Conservation (phyloP, 805 yeast genomes). For the Candida cerambycidarum region DNA sequence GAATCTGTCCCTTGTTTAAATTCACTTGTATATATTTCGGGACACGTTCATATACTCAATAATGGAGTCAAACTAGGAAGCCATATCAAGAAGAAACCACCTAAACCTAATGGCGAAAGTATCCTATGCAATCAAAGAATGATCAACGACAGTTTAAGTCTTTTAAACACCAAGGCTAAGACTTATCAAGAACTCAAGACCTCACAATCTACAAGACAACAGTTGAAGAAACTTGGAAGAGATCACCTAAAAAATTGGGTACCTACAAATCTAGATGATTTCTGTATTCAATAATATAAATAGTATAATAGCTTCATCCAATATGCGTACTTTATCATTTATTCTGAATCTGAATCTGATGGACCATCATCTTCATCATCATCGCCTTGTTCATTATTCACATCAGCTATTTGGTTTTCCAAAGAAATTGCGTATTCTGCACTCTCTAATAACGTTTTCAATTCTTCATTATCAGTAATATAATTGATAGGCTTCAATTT, state of each 20-base stretch:
- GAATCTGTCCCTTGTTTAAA: conserved; percentile 28
- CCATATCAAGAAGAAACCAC: conserved; percentile 42
- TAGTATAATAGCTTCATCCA: neutral
- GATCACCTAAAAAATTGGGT: conserved; percentile 47
- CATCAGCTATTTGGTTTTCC: conserved; percentile 33
- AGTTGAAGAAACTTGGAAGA: conserved; percentile 27
- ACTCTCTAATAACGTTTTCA: conserved; percentile 66
- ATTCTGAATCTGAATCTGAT: conserved; percentile 33
- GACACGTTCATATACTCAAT: conserved; percentile 41
- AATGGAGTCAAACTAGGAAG: conserved; percentile 66
- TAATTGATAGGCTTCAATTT: conserved; percentile 78
- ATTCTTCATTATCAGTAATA: conserved; percentile 53
- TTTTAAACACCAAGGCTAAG: neutral
- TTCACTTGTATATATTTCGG: conserved; percentile 26
- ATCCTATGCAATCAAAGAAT: conserved; percentile 28
- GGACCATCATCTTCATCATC: conserved; percentile 32
- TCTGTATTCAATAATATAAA: conserved; percentile 14
- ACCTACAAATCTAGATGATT: conserved; percentile 45
- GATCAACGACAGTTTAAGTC: conserved; percentile 3
- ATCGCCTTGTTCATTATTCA: conserved; percentile 33
- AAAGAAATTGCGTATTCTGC: conserved; percentile 73
- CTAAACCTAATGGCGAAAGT: conserved; percentile 46
- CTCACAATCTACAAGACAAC: conserved; percentile 25
- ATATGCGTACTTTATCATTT: neutral
- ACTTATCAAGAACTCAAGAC: conserved; percentile 35